These are phyloP conservation scores for Apiotrichum domesticum DNA, from an alignment of 1,284 basidiomycete species.

Conservation along the genomic window DNA sequence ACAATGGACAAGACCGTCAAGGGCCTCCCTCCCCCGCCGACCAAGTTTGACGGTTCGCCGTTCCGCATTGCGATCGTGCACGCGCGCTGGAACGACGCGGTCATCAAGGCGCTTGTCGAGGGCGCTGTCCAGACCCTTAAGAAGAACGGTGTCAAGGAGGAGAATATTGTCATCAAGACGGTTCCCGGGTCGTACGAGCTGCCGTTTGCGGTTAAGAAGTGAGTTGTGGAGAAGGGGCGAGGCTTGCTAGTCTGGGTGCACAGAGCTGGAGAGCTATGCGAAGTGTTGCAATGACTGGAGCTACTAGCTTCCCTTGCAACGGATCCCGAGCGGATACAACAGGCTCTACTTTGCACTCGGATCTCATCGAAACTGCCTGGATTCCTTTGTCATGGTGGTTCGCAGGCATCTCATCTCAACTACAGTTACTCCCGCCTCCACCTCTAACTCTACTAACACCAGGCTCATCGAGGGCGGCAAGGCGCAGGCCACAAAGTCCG, in stretches of 20 bases:
- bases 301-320: no score
- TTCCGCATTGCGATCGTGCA: conserved; percentile 85
- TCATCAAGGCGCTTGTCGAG: conserved; percentile 75
- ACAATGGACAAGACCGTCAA: conserved; percentile 58
- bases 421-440: no score
- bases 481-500: conserved; percentile 39
- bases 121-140: conserved; percentile 72
- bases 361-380: no score
- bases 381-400: no score
- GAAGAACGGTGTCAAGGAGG: conserved; percentile 76
- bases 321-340: no score
- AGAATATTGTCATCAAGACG: conserved; percentile 82
- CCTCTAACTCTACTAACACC: neutral
- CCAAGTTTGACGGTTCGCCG: conserved; percentile 65
- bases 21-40: conserved; percentile 60
- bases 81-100: conserved; percentile 81
- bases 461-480: conserved; percentile 46
- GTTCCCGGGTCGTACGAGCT: conserved; percentile 93
- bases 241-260: no score
- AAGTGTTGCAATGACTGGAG: no score
- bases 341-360: no score
- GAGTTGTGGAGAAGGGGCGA: conserved; percentile 12
- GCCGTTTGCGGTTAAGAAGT: conserved; percentile 77
- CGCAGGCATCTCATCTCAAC: no score
- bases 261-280: no score